phyloP scores from a whole-genome alignment of 1,284 basidiomycete genomes.

The Microbotryum scabiosae region DNA sequence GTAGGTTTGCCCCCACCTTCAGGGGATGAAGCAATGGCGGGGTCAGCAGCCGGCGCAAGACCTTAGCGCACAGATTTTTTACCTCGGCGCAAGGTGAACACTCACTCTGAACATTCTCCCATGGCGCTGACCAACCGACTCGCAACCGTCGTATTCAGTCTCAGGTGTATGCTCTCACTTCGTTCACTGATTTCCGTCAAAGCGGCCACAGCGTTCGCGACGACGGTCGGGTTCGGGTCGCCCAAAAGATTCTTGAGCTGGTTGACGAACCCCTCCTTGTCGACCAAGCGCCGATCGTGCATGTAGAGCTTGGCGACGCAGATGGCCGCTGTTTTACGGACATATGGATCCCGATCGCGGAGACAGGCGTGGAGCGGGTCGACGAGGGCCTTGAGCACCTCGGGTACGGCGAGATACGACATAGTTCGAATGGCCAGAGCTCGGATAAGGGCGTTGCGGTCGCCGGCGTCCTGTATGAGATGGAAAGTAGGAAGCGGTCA shows the following conservation, averaged over 20 bases:
- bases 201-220: constrained; percentile 90
- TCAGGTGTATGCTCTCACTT: constrained; percentile 80
- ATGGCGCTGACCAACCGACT: constrained; percentile 76
- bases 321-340: constrained; percentile 91
- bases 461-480: constrained; percentile 66
- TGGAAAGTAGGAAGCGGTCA: too few relatives aligned
- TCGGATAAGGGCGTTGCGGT: constrained; percentile 82
- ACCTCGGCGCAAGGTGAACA: constrained; percentile 12
- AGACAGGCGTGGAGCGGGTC: constrained; percentile 80
- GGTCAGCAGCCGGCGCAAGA: constrained; percentile 1
- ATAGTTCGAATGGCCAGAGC: constrained; percentile 89
- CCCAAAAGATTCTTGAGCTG: constrained; percentile 78
- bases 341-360: constrained; percentile 84
- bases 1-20: constrained; percentile 97
- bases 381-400: constrained; percentile 63
- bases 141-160: constrained; percentile 69
- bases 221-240: constrained; percentile 88
- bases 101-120: constrained; percentile 83
- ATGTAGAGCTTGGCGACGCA: constrained; percentile 82
- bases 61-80: too few relatives aligned
- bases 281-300: constrained; percentile 72
- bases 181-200: constrained; percentile 83
- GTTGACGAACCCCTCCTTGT: constrained; percentile 75
- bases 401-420: constrained; percentile 83
- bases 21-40: neutral